Evolutionary conservation across 1,139 yeast species (phyloP).

Genomic region (Protomyces lactucae-debilis): DNA sequence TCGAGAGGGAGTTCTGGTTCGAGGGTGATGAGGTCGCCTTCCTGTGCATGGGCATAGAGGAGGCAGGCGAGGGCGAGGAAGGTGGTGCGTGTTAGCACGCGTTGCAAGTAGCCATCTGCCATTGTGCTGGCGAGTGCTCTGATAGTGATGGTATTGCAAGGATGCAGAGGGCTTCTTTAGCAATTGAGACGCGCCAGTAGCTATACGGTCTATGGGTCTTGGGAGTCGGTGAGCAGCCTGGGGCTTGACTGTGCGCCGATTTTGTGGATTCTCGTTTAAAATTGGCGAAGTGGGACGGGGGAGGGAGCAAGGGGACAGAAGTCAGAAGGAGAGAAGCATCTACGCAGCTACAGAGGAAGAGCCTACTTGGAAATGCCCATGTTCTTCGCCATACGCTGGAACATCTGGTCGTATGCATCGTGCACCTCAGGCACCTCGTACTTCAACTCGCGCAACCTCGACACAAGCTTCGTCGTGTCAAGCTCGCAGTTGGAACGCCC

Average conservation of each 20-base stretch:
- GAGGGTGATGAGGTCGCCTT: background rate
- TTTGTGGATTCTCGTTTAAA: no score
- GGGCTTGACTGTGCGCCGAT: background rate
- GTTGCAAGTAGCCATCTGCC: background rate
- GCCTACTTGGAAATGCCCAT: background rate
- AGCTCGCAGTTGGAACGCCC: constrained; percentile 27
- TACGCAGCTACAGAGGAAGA: no score
- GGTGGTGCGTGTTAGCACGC: background rate
- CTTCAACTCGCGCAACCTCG: constrained; percentile 37
- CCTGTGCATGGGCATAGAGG: background rate
- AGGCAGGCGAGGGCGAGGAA: background rate
- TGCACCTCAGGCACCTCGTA: constrained; percentile 21
- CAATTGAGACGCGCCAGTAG: no score
- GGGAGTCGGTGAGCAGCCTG: background rate
- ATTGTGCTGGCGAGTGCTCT: background rate
- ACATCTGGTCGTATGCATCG: constrained; percentile 14
- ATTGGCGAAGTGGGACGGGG: no score
- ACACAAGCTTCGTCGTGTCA: constrained; percentile 43
- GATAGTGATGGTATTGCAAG: background rate
- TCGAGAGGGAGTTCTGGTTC: background rate
- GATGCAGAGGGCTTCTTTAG: background rate
- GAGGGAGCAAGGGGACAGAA: no score
- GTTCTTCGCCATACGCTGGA: constrained; percentile 19
- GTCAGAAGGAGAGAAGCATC: no score
- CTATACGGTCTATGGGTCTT: no score